phyloP scores from a whole-genome alignment of 1,284 basidiomycete genomes.

The Boletus semigastroideus region DNA sequence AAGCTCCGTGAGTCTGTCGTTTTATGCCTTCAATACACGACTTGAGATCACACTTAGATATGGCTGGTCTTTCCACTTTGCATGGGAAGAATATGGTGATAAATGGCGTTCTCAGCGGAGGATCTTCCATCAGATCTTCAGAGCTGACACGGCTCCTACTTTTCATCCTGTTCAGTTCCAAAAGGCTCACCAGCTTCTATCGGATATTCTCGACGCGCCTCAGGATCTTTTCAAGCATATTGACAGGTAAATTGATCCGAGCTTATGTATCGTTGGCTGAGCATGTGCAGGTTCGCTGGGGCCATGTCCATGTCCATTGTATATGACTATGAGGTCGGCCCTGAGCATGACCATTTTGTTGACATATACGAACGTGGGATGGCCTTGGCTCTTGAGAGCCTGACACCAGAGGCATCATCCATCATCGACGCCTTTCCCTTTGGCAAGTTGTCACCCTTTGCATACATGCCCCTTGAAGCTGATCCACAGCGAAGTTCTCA shows the following conservation, averaged over 20 bases:
- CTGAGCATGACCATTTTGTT: conserved; percentile 20
- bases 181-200: conserved; percentile 21
- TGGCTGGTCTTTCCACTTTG: conserved; percentile 27
- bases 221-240: conserved; percentile 18
- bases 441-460: conserved; percentile 2
- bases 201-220: conserved; percentile 20
- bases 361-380: conserved; percentile 17
- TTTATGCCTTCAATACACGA: background rate
- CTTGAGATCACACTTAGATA: conserved; percentile 16
- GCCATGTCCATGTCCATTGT: conserved; percentile 25
- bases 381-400: conserved; percentile 8
- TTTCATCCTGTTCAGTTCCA: conserved; percentile 22
- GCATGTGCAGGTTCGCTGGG: conserved; percentile 18
- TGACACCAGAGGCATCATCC: conserved; percentile 23
- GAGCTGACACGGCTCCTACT: conserved; percentile 15
- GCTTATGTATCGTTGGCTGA: background rate
- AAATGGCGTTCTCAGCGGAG: conserved; percentile 26
- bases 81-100: conserved; percentile 19
- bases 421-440: conserved; percentile 25
- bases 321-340: conserved; percentile 25
- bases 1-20: conserved; percentile 16
- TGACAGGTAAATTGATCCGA: conserved; percentile 7
- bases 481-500: conserved; percentile 16
- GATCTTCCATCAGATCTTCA: conserved; percentile 31
- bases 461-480: background rate